These are phyloP conservation scores for Artemisia argyi DNA, from an alignment of 129 eudicot genomes.

Conservation along the genomic window DNA sequence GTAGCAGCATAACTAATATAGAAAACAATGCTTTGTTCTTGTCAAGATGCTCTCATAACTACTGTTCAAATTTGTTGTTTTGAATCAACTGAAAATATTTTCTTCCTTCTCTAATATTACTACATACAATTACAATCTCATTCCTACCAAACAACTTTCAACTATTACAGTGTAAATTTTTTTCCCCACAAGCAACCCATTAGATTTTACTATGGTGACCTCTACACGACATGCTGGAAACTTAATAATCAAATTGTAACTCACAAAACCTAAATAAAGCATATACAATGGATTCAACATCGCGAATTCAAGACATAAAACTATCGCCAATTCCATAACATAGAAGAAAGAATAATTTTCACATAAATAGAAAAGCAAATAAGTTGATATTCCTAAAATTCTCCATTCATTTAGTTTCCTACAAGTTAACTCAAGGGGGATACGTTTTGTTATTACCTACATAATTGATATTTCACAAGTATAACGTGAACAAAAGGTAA, in stretches of 20 bases:
- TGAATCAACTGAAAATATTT: neutral
- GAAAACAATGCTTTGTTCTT: neutral
- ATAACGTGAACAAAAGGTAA: no score
- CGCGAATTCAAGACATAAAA: no score
- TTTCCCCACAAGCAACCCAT: neutral
- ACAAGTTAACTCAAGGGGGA: no score
- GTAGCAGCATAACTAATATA: slow-evolving; percentile 4
- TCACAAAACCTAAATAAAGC: neutral
- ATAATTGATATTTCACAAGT: no score
- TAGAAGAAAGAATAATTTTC: no score
- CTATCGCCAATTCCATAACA: no score
- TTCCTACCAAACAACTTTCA: neutral
- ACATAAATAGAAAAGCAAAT: no score
- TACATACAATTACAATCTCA: neutral
- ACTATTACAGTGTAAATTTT: neutral
- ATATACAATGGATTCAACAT: no score
- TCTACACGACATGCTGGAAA: neutral
- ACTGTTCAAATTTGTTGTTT: neutral
- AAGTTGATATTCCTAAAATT: no score
- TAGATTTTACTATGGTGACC: neutral
- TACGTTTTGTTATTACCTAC: no score
- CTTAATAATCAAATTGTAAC: neutral
- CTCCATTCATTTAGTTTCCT: no score
- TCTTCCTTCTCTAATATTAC: neutral
- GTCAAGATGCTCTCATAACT: neutral